Evolutionary conservation across 306 rosid genomes (phyloP).

Genomic region (Mucuna pruriens): DNA sequence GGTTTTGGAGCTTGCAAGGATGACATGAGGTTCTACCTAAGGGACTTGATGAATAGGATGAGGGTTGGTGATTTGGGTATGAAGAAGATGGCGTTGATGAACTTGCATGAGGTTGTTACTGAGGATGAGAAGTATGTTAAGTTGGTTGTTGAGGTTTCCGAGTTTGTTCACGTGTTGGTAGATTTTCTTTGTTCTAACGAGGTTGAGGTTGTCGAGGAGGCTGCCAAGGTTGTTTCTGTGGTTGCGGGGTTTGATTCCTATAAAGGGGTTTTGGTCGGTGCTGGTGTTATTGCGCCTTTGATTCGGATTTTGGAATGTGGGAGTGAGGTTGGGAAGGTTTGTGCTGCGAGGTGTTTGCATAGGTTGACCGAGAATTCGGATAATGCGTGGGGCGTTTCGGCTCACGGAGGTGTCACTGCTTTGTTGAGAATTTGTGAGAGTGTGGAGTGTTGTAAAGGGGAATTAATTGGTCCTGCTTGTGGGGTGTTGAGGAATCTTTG

Average conservation of each 20-base stretch:
- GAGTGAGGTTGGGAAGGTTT: slow-evolving; percentile 57
- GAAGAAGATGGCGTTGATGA: slow-evolving; percentile 68
- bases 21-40: slow-evolving; percentile 79
- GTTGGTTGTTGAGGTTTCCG: slow-evolving; percentile 61
- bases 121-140: slow-evolving; percentile 82
- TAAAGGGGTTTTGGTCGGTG: slow-evolving; percentile 55
- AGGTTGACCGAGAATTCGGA: slow-evolving; percentile 81
- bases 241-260: slow-evolving; percentile 62
- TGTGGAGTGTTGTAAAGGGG: slow-evolving; percentile 48
- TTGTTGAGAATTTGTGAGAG: slow-evolving; percentile 66
- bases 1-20: slow-evolving; percentile 72
- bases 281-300: slow-evolving; percentile 70
- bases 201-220: slow-evolving; percentile 62
- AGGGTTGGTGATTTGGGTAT: slow-evolving; percentile 73
- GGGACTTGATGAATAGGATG: slow-evolving; percentile 79
- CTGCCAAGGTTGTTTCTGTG: slow-evolving; percentile 60
- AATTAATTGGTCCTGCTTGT: slow-evolving; percentile 69
- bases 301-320: slow-evolving; percentile 77
- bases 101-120: slow-evolving; percentile 49
- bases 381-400: slow-evolving; percentile 89
- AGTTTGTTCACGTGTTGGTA: slow-evolving; percentile 54
- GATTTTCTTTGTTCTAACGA: slow-evolving; percentile 66
- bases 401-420: slow-evolving; percentile 87
- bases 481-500: slow-evolving; percentile 76
- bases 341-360: slow-evolving; percentile 59